These are phyloP conservation scores for Effrenium voratum DNA, from an alignment of 73 alveolate species.

Conservation along the genomic window DNA sequence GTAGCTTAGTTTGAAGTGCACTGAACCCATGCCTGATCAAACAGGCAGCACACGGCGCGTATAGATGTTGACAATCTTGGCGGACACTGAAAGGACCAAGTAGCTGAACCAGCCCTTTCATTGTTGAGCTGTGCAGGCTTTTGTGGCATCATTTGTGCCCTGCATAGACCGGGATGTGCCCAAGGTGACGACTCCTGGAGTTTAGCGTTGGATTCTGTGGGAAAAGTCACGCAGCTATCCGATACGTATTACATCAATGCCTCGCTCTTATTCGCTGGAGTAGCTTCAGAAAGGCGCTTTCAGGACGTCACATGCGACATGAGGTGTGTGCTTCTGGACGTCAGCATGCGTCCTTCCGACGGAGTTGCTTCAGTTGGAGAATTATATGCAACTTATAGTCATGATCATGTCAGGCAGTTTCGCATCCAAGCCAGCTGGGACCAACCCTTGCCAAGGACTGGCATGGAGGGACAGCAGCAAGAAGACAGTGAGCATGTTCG, in stretches of 20 bases:
- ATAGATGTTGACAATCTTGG: no score
- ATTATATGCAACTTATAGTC: neutral
- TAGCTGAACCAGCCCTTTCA: no score
- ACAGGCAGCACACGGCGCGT: no score
- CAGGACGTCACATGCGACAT: neutral
- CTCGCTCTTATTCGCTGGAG: neutral
- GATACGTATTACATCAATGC: constrained; percentile 5
- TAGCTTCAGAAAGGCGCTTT: neutral
- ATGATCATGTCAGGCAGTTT: constrained; percentile 40
- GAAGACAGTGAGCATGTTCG: no score
- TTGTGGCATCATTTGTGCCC: no score
- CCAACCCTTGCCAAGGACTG: constrained; percentile 34
- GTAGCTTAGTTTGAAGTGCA: no score
- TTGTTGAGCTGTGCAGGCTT: no score
- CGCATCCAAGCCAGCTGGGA: constrained; percentile 69
- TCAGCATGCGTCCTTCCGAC: constrained; percentile 53
- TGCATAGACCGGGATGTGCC: no score
- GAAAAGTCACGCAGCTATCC: neutral
- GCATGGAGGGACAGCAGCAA: no score
- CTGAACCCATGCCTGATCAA: no score
- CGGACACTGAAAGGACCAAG: no score
- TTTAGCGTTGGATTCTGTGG: neutral
- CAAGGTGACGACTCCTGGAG: constrained; percentile 31
- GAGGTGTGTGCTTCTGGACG: constrained; percentile 68
- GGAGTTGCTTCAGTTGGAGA: neutral